These are phyloP conservation scores for Citrus australasica DNA, from an alignment of 345 rosid species.

Conservation along the genomic window DNA sequence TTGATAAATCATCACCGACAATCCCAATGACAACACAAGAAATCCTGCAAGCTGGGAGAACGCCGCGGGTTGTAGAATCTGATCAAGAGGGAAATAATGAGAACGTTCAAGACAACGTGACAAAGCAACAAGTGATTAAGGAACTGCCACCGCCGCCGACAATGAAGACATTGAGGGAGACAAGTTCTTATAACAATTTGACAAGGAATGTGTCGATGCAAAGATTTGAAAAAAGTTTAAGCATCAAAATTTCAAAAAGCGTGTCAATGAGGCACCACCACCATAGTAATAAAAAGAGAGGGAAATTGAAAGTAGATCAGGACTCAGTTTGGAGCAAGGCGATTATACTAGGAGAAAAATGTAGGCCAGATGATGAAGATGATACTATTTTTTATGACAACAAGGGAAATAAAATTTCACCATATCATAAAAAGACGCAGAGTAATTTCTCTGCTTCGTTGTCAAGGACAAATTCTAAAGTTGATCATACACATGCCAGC, in stretches of 20 bases:
- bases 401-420: conserved; percentile 37
- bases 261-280: conserved; percentile 23
- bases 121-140: neutral
- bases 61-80: neutral
- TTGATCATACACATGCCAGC: conserved; percentile 19
- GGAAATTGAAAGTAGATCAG: conserved; percentile 36
- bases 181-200: conserved; percentile 27
- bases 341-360: conserved; percentile 73
- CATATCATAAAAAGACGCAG: conserved; percentile 39
- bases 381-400: conserved; percentile 31
- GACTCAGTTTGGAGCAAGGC: conserved; percentile 56
- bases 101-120: neutral
- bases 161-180: conserved; percentile 21
- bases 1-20: neutral
- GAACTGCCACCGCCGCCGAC: conserved; percentile 49
- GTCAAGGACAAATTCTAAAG: conserved; percentile 36
- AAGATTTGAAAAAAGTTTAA: conserved; percentile 18
- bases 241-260: conserved; percentile 35
- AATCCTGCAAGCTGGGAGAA: neutral
- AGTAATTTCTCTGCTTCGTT: conserved; percentile 24
- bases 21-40: neutral
- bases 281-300: conserved; percentile 16
- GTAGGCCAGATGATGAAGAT: conserved; percentile 42
- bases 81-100: neutral
- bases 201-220: conserved; percentile 16